A percentile compares a stretch with the other conserved stretches of the same genome.
phyloP scores from a whole-genome alignment of 1,139 yeast genomes.

The Yamadazyma taylorii region DNA sequence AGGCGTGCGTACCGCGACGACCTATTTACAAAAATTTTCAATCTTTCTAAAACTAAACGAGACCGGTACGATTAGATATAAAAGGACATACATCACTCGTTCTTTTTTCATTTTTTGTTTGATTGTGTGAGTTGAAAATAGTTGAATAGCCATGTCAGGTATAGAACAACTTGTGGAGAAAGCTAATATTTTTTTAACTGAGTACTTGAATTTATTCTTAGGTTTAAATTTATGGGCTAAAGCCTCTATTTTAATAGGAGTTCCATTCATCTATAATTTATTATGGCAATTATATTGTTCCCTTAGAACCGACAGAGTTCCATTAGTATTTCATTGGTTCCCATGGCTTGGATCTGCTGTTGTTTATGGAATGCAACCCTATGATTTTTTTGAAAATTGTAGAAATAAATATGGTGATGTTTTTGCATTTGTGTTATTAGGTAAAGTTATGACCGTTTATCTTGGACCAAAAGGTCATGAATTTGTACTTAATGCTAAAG shows the following conservation, averaged over 20 bases:
- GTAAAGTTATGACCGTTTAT: conserved; percentile 92
- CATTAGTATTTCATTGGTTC: conserved; percentile 87
- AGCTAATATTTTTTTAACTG: conserved; percentile 17
- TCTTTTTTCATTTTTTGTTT: conserved; percentile 6
- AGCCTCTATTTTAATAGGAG: conserved; percentile 33
- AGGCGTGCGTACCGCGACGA: too few relatives aligned
- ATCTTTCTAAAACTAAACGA: not conserved
- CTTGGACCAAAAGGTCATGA: conserved; percentile 98
- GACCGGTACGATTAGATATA: not conserved
- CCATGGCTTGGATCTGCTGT: conserved; percentile 97
- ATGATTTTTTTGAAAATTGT: conserved; percentile 78
- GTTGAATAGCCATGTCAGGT: conserved; percentile 10
- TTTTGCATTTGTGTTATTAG: conserved; percentile 84
- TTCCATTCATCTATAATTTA: conserved; percentile 62
- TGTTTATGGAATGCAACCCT: conserved; percentile 88
- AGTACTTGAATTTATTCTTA: conserved; percentile 10
- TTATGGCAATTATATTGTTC: conserved; percentile 72
- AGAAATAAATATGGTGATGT: conserved; percentile 87
- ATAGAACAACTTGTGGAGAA: conserved; percentile 15
- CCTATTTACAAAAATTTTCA: not conserved
- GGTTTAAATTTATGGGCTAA: conserved; percentile 33
- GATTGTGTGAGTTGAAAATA: conserved; percentile 4
- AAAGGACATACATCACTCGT: not conserved
- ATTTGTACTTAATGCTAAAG: conserved; percentile 87
- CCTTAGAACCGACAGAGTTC: conserved; percentile 76